These are phyloP conservation scores for Penicillium sp. DNA, from an alignment of 2,329 filamentous ascomycete genomes.

Conservation along the genomic window DNA sequence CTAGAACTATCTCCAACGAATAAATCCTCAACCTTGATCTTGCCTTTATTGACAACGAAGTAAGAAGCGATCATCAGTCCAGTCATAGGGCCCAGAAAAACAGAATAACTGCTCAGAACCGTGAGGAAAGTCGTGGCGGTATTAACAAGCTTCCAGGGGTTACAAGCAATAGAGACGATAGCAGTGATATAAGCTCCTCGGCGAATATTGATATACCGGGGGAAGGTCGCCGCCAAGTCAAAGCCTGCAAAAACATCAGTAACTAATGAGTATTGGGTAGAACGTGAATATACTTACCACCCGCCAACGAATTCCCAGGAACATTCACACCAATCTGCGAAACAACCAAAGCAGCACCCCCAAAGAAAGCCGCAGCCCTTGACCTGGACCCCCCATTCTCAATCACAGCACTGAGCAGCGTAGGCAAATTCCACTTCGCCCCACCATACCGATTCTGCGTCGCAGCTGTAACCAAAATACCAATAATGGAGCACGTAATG, in stretches of 20 bases:
- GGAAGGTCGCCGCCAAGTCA: constrained; percentile 56
- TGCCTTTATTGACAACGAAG: constrained; percentile 39
- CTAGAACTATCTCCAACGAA: constrained; percentile 38
- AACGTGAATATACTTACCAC: constrained; percentile 5
- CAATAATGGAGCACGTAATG: constrained; percentile 25
- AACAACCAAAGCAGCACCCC: constrained; percentile 23
- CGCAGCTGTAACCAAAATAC: constrained; percentile 31
- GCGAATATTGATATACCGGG: constrained; percentile 58
- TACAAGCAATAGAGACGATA: constrained; percentile 26
- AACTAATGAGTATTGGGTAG: neutral
- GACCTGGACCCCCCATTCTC: constrained; percentile 22
- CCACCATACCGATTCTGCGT: constrained; percentile 28
- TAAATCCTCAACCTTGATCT: constrained; percentile 45
- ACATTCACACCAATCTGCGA: constrained; percentile 30
- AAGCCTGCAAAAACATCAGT: constrained; percentile 43
- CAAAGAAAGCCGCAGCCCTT: constrained; percentile 25
- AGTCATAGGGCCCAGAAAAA: constrained; percentile 51
- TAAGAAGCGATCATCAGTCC: constrained; percentile 51
- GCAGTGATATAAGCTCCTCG: constrained; percentile 54
- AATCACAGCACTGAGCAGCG: constrained; percentile 24
- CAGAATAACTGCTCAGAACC: constrained; percentile 32
- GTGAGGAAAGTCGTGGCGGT: constrained; percentile 24
- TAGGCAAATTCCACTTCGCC: constrained; percentile 28
- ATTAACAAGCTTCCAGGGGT: constrained; percentile 28
- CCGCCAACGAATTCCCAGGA: constrained; percentile 26